Base-by-base conservation (phyloP, 768 basidiomycete genomes). In the Hortiboletus flavorubellus region DNA sequence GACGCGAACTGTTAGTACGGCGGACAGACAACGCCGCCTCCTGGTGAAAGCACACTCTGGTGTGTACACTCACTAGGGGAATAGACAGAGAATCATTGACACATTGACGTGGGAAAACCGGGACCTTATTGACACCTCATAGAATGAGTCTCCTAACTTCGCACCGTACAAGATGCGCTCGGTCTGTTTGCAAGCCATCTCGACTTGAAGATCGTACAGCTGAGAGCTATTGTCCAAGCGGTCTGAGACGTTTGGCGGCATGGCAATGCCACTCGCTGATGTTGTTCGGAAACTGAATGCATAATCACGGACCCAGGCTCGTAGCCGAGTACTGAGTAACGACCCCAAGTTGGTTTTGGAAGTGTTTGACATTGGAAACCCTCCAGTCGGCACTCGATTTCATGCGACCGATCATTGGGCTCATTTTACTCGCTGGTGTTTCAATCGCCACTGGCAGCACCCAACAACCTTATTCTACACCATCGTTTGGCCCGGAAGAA, bases 41-140 rank as follows among this genome's bases (percentile, higher is more conserved):
- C 14, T 35, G 14, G 34, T 35, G 34, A 14, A 35, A 5, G 15
- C 30, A 6, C 14, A 34, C 33, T 15, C 21, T 21, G 9, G 9
- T 29, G 5, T 40, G 6, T 30, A 18, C 10, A 40, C 53, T 37
- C 56, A 84, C 86, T 73, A 9, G 86, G 71, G 0, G 85, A 87
- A 62, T 86, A 87, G 47, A 88, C 84, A 2, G 86, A 86, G 61
- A 87, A 77, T 2, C 84, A 86, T 63, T 86, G 85, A 0, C 75
- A 21, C 2, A 21, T 21, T 21, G 21, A 21, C 21, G 21, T 1
- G 21, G 21, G 21, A 2, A 21, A 21, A 21, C 21, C 21, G 21
- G 21, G 21, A 21, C 2, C 21, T 21, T 21, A 21, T 21, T 21
- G 21, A 21, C 86, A 2, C 85, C 86, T 57, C 83, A 72, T 5